Evolutionary conservation across 2,329 filamentous ascomycete species (phyloP).

Genomic region (Lecanosticta acicola): DNA sequence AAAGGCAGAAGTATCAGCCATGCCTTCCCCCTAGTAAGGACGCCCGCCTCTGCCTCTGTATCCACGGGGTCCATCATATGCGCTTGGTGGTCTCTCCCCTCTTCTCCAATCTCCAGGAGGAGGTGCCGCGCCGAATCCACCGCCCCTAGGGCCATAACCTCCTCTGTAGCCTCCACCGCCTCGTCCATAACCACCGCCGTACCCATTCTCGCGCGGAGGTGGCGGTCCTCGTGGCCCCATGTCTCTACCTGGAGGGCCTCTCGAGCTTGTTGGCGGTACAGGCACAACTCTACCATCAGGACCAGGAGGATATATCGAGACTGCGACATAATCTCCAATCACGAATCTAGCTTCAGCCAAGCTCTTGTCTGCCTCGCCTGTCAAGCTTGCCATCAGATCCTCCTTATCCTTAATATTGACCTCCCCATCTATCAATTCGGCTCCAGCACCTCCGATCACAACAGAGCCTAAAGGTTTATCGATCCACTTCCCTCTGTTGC

Average conservation of each 20-base stretch:
- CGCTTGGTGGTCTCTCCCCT: conserved; percentile 34
- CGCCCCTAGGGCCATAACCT: conserved; percentile 21
- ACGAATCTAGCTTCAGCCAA: conserved; percentile 74
- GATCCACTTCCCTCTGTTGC: conserved; percentile 57
- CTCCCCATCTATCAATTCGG: conserved; percentile 25
- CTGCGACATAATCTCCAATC: conserved; percentile 81
- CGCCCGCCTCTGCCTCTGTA: conserved; percentile 26
- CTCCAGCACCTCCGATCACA: conserved; percentile 54
- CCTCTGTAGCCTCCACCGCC: conserved; percentile 23
- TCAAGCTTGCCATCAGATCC: conserved; percentile 31
- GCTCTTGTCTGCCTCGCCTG: conserved; percentile 64
- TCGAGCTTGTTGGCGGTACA: conserved; percentile 44
- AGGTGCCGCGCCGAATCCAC: conserved; percentile 24
- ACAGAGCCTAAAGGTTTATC: conserved; percentile 79
- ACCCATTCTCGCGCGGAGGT: conserved; percentile 24
- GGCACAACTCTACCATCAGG: conserved; percentile 69
- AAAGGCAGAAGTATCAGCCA: not conserved
- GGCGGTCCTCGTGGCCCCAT: conserved; percentile 33
- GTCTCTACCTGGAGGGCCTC: conserved; percentile 28
- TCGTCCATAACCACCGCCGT: conserved; percentile 24
- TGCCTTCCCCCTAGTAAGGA: conserved; percentile 17
- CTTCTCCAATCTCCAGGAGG: conserved; percentile 37
- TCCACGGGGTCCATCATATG: conserved; percentile 23
- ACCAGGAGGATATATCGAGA: conserved; percentile 70
- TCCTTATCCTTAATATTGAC: conserved; percentile 34